A percentile compares a stretch with the other conserved stretches of the same genome.
These are phyloP conservation scores for Croton setiger DNA, from an alignment of 441 rosid genomes.

Conservation along the genomic window DNA sequence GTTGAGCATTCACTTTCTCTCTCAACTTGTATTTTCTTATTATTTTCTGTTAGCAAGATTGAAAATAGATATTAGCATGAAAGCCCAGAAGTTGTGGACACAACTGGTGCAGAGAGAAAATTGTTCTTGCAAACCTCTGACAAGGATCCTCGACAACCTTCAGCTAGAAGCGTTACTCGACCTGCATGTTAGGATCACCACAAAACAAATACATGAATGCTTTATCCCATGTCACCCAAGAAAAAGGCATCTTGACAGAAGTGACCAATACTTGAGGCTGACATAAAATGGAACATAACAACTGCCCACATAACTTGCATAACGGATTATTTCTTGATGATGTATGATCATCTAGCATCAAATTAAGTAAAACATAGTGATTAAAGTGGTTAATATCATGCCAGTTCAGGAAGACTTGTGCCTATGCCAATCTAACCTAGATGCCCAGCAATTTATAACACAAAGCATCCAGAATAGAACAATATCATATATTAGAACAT, in stretches of 20 bases:
- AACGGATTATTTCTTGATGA: neutral
- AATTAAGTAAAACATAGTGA: neutral
- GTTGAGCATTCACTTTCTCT: conserved; percentile 79
- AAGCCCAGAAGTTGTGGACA: conserved; percentile 13
- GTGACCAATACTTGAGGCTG: neutral
- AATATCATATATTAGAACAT: neutral
- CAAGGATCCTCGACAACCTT: conserved; percentile 97
- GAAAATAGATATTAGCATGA: conserved; percentile 24
- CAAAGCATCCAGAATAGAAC: neutral
- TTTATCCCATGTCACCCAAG: conserved; percentile 4
- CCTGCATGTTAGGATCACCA: conserved; percentile 46
- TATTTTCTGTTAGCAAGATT: conserved; percentile 47
- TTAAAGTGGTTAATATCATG: neutral
- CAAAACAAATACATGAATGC: conserved; percentile 14
- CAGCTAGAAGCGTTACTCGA: conserved; percentile 70
- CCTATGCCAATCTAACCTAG: neutral
- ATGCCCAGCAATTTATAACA: neutral
- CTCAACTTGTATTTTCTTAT: conserved; percentile 69
- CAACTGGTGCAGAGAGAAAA: conserved; percentile 15
- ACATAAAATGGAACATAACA: neutral
- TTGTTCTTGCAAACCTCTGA: conserved; percentile 65
- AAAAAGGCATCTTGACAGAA: conserved; percentile 1
- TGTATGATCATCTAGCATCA: neutral
- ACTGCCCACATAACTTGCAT: neutral
- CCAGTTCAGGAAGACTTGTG: neutral